phyloP scores from a whole-genome alignment of 345 rosid species.

The Linum tenue region DNA sequence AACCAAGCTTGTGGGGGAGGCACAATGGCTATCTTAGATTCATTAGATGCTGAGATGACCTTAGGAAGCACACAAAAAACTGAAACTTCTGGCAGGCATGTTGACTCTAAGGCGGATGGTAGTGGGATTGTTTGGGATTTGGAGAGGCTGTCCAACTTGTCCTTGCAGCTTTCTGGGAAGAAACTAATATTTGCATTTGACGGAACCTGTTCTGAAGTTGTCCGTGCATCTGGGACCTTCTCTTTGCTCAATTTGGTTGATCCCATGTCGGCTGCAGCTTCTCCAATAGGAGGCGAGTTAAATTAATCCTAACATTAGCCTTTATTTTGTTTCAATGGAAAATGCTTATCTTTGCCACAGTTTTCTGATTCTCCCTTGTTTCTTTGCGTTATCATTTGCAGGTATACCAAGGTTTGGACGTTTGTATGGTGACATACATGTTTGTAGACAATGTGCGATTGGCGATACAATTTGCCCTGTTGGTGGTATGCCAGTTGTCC shows the following conservation, averaged over 20 bases:
- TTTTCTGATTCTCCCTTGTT: conserved; percentile 10
- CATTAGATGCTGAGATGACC: conserved; percentile 72
- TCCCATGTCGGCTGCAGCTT: conserved; percentile 96
- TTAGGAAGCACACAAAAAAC: conserved; percentile 52
- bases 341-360: conserved; percentile 6
- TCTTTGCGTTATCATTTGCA: conserved; percentile 15
- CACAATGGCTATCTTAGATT: conserved; percentile 93
- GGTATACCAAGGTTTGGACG: conserved; percentile 99
- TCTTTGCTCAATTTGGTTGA: conserved; percentile 96
- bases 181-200: conserved; percentile 98
- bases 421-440: conserved; percentile 67
- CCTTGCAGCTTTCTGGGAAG: conserved; percentile 90
- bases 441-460: conserved; percentile 82
- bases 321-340: background rate
- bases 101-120: conserved; percentile 83
- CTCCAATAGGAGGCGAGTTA: conserved; percentile 89
- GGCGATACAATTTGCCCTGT: conserved; percentile 85
- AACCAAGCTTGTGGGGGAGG: conserved; percentile 99
- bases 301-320: background rate
- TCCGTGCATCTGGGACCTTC: conserved; percentile 64
- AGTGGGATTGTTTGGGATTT: conserved; percentile 99
- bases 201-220: conserved; percentile 78
- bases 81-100: conserved; percentile 61
- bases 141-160: conserved; percentile 78
- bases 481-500: conserved; percentile 82